Conservation (phyloP, 1,139 yeast genomes). For the Petasospora fabianii region DNA sequence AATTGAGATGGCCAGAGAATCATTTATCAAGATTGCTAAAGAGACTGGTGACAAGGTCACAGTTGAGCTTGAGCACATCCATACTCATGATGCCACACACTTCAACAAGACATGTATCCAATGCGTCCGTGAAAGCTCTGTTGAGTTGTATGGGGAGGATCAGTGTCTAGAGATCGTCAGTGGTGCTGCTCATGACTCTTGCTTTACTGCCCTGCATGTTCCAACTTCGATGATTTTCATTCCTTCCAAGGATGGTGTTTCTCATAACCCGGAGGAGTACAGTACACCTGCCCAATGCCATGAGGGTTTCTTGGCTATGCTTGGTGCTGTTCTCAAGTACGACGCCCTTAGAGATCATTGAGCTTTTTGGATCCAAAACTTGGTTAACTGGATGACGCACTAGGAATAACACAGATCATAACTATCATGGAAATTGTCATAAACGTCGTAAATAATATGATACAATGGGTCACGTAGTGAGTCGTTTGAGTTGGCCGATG, state of each 20-base stretch:
- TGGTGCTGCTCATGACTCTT: constrained; percentile 76
- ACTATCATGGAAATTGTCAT: too few relatives aligned
- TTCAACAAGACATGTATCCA: constrained; percentile 49
- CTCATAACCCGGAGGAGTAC: constrained; percentile 67
- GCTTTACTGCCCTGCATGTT: constrained; percentile 49
- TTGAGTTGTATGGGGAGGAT: constrained; percentile 43
- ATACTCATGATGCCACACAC: constrained; percentile 51
- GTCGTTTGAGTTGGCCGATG: neutral
- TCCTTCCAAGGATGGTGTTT: constrained; percentile 67
- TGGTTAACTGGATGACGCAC: too few relatives aligned
- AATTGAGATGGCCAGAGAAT: too few relatives aligned
- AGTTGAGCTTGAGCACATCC: constrained; percentile 40
- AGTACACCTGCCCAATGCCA: constrained; percentile 59
- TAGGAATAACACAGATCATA: too few relatives aligned
- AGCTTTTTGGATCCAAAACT: too few relatives aligned
- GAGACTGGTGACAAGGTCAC: constrained; percentile 33
- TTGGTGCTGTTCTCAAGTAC: constrained; percentile 55
- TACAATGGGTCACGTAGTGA: too few relatives aligned
- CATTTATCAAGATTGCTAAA: too few relatives aligned
- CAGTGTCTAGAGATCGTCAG: constrained; percentile 47
- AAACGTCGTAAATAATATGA: too few relatives aligned
- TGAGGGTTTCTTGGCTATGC: constrained; percentile 54
- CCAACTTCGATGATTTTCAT: constrained; percentile 77
- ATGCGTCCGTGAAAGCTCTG: constrained; percentile 52
- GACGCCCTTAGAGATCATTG: constrained; percentile 36